These are phyloP conservation scores for Wickerhamiella alocasiicola DNA, from an alignment of 805 yeast species.

Conservation along the genomic window DNA sequence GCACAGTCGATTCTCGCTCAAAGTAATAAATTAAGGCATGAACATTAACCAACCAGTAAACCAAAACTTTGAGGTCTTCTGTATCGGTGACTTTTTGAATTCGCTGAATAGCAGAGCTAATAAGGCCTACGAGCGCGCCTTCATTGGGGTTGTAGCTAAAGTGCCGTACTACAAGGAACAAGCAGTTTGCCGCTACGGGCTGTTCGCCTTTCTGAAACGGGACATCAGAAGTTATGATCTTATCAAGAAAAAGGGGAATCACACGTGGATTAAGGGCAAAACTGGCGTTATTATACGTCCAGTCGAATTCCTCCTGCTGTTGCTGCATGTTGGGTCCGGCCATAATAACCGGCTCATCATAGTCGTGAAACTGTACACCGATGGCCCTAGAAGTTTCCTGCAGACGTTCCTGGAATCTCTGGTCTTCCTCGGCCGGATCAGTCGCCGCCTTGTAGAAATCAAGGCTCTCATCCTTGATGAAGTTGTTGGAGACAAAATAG, in stretches of 20 bases:
- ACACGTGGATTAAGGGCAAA: constrained; percentile 29
- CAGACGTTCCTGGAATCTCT: constrained; percentile 15
- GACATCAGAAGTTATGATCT: constrained; percentile 28
- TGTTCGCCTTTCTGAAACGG: constrained; percentile 27
- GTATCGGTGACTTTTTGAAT: constrained; percentile 26
- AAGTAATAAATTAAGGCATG: constrained; percentile 70
- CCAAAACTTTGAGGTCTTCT: constrained; percentile 32
- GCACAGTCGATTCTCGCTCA: constrained; percentile 44
- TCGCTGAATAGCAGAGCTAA: constrained; percentile 26
- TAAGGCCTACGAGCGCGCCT: constrained; percentile 24
- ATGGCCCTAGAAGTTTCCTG: constrained; percentile 19
- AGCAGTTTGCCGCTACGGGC: constrained; percentile 33
- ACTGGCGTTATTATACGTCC: constrained; percentile 32
- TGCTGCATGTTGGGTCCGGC: background rate
- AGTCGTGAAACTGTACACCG: constrained; percentile 11
- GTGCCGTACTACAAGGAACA: constrained; percentile 31
- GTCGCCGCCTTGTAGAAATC: constrained; percentile 17
- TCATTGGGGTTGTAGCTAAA: constrained; percentile 28
- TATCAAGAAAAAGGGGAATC: constrained; percentile 29
- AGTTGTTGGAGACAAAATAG: constrained; percentile 35
- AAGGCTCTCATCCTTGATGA: constrained; percentile 12
- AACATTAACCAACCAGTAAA: constrained; percentile 81
- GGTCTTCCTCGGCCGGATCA: constrained; percentile 20
- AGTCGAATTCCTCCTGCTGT: constrained; percentile 26
- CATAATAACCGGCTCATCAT: background rate